A percentile compares a stretch with the other conserved stretches of the same genome.
These are phyloP conservation scores for Tremella yokohamensis DNA, from an alignment of 768 basidiomycete genomes.

Conservation along the genomic window DNA sequence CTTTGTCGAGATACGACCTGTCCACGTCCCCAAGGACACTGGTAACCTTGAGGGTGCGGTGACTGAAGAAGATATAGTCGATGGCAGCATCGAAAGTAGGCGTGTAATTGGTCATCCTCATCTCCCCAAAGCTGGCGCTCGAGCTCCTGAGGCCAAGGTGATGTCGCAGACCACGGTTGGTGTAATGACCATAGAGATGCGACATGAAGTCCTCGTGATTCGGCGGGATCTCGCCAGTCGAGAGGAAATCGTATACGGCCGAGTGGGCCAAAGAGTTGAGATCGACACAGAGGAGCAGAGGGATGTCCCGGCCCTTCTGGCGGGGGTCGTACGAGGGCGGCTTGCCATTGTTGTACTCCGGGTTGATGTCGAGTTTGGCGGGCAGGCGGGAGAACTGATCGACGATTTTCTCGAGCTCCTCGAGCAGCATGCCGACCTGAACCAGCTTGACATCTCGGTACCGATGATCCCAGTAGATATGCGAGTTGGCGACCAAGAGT, in stretches of 20 bases:
- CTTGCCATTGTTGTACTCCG: slow-evolving; percentile 33
- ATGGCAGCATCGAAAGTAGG: slow-evolving; percentile 80
- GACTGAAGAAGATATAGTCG: slow-evolving; percentile 92
- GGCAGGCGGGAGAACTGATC: slow-evolving; percentile 80
- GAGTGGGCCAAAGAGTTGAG: slow-evolving; percentile 84
- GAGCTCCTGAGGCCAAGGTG: slow-evolving; percentile 77
- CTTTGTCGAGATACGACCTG: slow-evolving; percentile 74
- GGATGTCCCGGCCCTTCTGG: slow-evolving; percentile 72
- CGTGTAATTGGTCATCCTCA: slow-evolving; percentile 82
- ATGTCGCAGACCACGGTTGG: slow-evolving; percentile 73
- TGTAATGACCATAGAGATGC: slow-evolving; percentile 86
- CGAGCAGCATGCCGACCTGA: slow-evolving; percentile 84
- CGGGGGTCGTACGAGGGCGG: slow-evolving; percentile 37
- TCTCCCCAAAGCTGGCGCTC: slow-evolving; percentile 62
- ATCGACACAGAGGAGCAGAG: slow-evolving; percentile 87
- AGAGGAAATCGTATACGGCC: slow-evolving; percentile 87
- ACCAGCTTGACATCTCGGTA: slow-evolving; percentile 97
- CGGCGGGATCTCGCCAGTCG: slow-evolving; percentile 61
- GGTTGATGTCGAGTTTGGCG: slow-evolving; percentile 52
- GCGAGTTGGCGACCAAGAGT: slow-evolving; percentile 81
- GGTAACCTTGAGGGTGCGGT: slow-evolving; percentile 67
- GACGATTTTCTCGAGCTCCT: slow-evolving; percentile 87
- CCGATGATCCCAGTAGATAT: slow-evolving; percentile 87
- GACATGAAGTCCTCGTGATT: slow-evolving; percentile 89
- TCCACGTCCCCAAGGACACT: slow-evolving; percentile 88